Conservation (phyloP, 2,329 filamentous ascomycete genomes). For the Ascochyta pisi region DNA sequence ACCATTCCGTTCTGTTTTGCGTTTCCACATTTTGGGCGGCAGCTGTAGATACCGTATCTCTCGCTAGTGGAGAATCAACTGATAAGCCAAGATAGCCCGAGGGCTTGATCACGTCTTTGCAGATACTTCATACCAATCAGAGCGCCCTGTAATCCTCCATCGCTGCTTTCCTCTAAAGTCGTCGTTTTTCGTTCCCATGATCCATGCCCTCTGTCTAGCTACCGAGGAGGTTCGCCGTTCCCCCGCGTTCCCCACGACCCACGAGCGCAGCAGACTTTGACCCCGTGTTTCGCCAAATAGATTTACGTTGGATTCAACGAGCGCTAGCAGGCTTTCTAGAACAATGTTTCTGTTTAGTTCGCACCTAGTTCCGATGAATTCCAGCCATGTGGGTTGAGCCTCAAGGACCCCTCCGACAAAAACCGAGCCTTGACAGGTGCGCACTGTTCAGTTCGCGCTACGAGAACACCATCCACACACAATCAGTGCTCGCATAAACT, state of each 20-base stretch:
- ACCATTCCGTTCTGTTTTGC: slow-evolving; percentile 3
- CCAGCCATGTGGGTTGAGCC: slow-evolving; percentile 15
- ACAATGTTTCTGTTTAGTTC: background rate
- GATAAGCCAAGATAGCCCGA: slow-evolving; percentile 14
- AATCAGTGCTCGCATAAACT: slow-evolving; percentile 6
- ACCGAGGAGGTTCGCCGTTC: background rate
- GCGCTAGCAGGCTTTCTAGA: slow-evolving; percentile 14
- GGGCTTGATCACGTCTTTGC: slow-evolving; percentile 7
- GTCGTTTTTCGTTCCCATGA: background rate
- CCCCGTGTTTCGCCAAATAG: slow-evolving; percentile 4
- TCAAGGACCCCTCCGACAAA: slow-evolving; percentile 4
- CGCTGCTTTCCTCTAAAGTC: background rate
- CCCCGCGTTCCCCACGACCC: slow-evolving; percentile 14
- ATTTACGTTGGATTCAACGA: background rate
- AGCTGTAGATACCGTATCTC: slow-evolving; percentile 11
- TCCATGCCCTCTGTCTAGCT: background rate
- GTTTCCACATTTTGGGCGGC: background rate
- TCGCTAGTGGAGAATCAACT: background rate
- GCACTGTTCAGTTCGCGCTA: slow-evolving; percentile 2
- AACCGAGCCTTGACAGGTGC: slow-evolving; percentile 4
- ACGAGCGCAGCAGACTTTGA: slow-evolving; percentile 3
- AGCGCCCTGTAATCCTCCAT: background rate
- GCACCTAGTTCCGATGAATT: background rate
- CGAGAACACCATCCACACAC: background rate
- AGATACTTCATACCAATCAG: slow-evolving; percentile 4